phyloP scores from a whole-genome alignment of 768 basidiomycete species.

The Lactarius hatsudake region DNA sequence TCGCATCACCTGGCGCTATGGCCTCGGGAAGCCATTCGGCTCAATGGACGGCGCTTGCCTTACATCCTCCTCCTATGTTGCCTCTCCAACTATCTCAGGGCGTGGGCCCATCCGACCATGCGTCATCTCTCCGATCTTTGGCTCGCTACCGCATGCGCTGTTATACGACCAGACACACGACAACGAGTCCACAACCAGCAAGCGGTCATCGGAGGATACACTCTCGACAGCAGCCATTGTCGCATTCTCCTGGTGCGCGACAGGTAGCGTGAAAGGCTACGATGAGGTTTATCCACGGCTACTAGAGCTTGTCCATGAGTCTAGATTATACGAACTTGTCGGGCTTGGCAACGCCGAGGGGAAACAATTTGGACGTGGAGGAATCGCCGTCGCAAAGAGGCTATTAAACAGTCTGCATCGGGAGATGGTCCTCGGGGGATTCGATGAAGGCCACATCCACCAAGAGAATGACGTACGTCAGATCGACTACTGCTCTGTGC shows the following conservation, averaged over 20 bases:
- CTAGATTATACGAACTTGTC: slow-evolving; percentile 71
- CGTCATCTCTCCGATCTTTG: slow-evolving; percentile 74
- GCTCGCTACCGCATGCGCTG: slow-evolving; percentile 87
- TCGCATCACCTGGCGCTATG: slow-evolving; percentile 82
- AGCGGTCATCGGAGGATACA: slow-evolving; percentile 91
- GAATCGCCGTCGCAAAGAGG: slow-evolving; percentile 46
- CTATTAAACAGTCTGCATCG: slow-evolving; percentile 83
- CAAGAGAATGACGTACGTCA: slow-evolving; percentile 83
- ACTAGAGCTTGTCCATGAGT: slow-evolving; percentile 85
- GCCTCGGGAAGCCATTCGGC: slow-evolving; percentile 91
- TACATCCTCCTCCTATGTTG: slow-evolving; percentile 55
- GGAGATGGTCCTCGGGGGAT: slow-evolving; percentile 88
- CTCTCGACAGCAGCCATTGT: slow-evolving; percentile 93
- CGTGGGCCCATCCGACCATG: slow-evolving; percentile 76
- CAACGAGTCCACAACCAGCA: slow-evolving; percentile 88
- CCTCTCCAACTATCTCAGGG: slow-evolving; percentile 78
- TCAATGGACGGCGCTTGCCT: slow-evolving; percentile 93
- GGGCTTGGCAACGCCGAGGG: slow-evolving; percentile 38
- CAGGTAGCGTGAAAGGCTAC: slow-evolving; percentile 95
- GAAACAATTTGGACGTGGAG: slow-evolving; percentile 30
- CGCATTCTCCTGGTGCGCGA: slow-evolving; percentile 82
- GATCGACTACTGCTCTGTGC: background rate
- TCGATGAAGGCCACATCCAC: slow-evolving; percentile 91
- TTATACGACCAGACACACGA: slow-evolving; percentile 97
- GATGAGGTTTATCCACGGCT: slow-evolving; percentile 96